These are phyloP conservation scores for Stemphylium lycopersici DNA, from an alignment of 2,329 filamentous ascomycete genomes.

Conservation along the genomic window DNA sequence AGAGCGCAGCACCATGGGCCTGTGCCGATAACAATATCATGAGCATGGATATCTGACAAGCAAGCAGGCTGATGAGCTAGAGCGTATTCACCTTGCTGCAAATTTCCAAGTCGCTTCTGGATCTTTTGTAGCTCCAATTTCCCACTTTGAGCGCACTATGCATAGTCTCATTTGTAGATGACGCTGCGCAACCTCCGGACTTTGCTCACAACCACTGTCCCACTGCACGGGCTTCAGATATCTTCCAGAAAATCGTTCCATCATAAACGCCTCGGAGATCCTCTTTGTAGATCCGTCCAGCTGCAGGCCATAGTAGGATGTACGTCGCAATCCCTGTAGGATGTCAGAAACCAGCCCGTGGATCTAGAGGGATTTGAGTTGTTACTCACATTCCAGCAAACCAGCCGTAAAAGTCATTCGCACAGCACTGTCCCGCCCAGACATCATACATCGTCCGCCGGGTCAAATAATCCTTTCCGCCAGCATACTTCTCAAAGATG, in stretches of 20 bases:
- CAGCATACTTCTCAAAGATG: constrained; percentile 24
- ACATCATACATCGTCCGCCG: constrained; percentile 14
- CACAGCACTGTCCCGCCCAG: constrained; percentile 22
- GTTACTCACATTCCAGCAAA: constrained; percentile 26
- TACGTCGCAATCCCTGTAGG: constrained; percentile 24
- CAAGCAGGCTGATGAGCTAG: too few relatives aligned
- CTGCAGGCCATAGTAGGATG: constrained; percentile 26
- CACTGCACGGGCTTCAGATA: too few relatives aligned
- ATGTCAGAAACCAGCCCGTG: background rate
- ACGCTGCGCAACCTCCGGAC: too few relatives aligned
- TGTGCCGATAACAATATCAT: too few relatives aligned
- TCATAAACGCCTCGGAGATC: constrained; percentile 24
- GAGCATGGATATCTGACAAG: too few relatives aligned
- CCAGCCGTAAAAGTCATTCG: constrained; percentile 27
- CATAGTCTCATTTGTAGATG: too few relatives aligned
- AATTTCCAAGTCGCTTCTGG: too few relatives aligned
- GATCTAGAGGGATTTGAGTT: background rate
- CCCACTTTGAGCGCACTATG: too few relatives aligned
- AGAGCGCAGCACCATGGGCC: too few relatives aligned
- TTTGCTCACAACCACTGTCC: too few relatives aligned
- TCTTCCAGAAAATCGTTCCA: constrained; percentile 33
- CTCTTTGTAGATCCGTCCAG: constrained; percentile 18
- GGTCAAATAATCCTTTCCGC: constrained; percentile 19
- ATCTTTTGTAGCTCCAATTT: too few relatives aligned
- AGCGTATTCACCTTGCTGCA: too few relatives aligned